These are phyloP conservation scores for Thermomucor indicae-seudaticae DNA, from an alignment of 371 early-diverging fungal species.

Conservation along the genomic window DNA sequence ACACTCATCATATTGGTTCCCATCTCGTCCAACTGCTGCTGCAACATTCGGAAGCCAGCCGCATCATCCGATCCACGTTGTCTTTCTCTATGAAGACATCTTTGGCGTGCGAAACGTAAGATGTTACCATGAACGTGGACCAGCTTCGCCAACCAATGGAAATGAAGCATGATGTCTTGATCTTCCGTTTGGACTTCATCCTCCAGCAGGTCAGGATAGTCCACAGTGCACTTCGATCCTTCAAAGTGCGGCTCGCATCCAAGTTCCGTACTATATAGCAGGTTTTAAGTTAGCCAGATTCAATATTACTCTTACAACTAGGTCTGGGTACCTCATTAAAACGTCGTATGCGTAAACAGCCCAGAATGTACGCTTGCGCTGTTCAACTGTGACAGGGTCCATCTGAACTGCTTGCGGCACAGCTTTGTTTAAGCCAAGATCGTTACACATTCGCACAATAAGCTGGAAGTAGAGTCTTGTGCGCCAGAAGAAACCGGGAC, in stretches of 20 bases:
- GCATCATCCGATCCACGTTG: background rate
- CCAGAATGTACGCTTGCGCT: constrained; percentile 20
- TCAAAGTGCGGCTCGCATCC: constrained; percentile 13
- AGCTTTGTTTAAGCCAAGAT: constrained; percentile 23
- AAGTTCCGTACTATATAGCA: constrained; percentile 15
- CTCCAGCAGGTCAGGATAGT: constrained; percentile 9
- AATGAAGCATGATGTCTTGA: constrained; percentile 13
- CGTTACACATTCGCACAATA: constrained; percentile 34
- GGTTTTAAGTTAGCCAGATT: background rate
- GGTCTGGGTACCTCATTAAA: constrained; percentile 15
- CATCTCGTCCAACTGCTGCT: constrained; percentile 11
- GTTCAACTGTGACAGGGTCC: constrained; percentile 2
- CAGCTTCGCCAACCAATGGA: constrained; percentile 32
- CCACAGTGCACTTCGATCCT: constrained; percentile 9
- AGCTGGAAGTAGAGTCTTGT: constrained; percentile 32
- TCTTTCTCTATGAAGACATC: constrained; percentile 6
- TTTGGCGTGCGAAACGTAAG: constrained; percentile 26
- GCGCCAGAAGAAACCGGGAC: constrained; percentile 45
- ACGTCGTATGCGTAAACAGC: constrained; percentile 22
- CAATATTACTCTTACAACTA: background rate
- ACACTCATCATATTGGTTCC: constrained; percentile 6
- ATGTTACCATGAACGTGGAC: constrained; percentile 28
- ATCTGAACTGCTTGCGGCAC: constrained; percentile 1
- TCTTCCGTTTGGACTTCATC: constrained; percentile 15
- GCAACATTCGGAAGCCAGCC: constrained; percentile 2